These are phyloP conservation scores for Cadophora sp. DNA, from an alignment of 2,329 filamentous ascomycete genomes.

Conservation along the genomic window DNA sequence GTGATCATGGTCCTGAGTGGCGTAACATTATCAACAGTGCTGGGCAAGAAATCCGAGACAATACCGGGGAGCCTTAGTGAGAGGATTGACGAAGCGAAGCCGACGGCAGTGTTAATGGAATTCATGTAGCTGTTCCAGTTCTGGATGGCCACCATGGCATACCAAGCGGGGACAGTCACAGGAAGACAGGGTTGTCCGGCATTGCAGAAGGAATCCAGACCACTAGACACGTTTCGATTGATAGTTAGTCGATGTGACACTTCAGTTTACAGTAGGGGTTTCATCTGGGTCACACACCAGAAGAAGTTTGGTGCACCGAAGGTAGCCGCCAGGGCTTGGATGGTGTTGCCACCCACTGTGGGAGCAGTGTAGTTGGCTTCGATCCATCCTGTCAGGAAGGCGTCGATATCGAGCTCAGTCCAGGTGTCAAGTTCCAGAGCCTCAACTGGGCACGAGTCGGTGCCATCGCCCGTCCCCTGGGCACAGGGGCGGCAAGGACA, in stretches of 20 bases:
- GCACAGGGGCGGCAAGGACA: too few species aligned
- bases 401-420: too few species aligned
- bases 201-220: slow-evolving; percentile 28
- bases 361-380: too few species aligned
- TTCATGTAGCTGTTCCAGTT: slow-evolving; percentile 34
- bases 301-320: slow-evolving; percentile 33
- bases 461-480: too few species aligned
- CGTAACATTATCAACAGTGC: slow-evolving; percentile 24
- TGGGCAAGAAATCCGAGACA: slow-evolving; percentile 23
- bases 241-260: too few species aligned
- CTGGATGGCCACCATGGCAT: slow-evolving; percentile 28
- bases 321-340: slow-evolving; percentile 2
- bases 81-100: slow-evolving; percentile 24
- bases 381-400: too few species aligned
- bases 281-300: too few species aligned
- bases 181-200: slow-evolving; percentile 31
- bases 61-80: slow-evolving; percentile 16
- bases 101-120: slow-evolving; percentile 26
- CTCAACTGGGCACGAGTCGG: too few species aligned
- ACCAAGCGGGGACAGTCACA: slow-evolving; percentile 27
- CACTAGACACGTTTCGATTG: too few species aligned
- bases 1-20: slow-evolving; percentile 18
- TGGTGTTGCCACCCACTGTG: too few species aligned
- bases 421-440: too few species aligned
- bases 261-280: too few species aligned